Conservation (phyloP, 352 stramenopile genomes). For the Globisporangium solare region DNA sequence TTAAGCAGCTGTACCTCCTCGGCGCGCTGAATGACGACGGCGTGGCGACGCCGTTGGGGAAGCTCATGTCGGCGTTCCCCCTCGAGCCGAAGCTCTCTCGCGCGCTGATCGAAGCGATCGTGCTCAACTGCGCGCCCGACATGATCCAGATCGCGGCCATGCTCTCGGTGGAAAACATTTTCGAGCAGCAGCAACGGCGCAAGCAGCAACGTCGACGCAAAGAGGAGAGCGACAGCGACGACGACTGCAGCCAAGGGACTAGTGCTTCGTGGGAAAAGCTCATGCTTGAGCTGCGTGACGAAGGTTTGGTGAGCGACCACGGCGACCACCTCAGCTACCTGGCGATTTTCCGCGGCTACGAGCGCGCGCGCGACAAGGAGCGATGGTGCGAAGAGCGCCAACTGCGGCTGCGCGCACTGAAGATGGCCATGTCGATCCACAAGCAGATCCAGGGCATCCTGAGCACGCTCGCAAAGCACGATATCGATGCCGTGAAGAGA, state of each 20-base stretch:
- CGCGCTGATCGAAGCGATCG: constrained; percentile 58
- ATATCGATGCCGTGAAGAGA: constrained; percentile 24
- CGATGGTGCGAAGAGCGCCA: constrained; percentile 50
- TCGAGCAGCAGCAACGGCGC: constrained; percentile 27
- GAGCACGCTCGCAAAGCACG: constrained; percentile 19
- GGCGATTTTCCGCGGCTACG: constrained; percentile 41
- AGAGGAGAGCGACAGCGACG: constrained; percentile 4
- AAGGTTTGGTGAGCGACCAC: constrained; percentile 41
- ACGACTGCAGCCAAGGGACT: constrained; percentile 6
- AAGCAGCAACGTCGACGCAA: constrained; percentile 17
- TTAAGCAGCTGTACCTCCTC: constrained; percentile 72
- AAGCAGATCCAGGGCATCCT: constrained; percentile 64
- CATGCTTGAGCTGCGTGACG: constrained; percentile 35
- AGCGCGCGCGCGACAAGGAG: constrained; percentile 21
- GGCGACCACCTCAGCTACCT: constrained; percentile 61
- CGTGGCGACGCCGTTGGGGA: constrained; percentile 51
- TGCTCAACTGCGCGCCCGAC: constrained; percentile 50
- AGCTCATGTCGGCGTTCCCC: constrained; percentile 82
- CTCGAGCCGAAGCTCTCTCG: constrained; percentile 71
- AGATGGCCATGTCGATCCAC: constrained; percentile 43
- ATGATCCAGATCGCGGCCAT: constrained; percentile 77
- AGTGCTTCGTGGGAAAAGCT: constrained; percentile 26
- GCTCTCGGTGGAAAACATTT: constrained; percentile 81
- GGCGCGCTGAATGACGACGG: constrained; percentile 51
- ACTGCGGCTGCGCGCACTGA: constrained; percentile 48